A percentile compares a stretch with the other conserved stretches of the same genome.
phyloP scores from a whole-genome alignment of 495 filamentous ascomycete species.

The Aspergillus diversus region DNA sequence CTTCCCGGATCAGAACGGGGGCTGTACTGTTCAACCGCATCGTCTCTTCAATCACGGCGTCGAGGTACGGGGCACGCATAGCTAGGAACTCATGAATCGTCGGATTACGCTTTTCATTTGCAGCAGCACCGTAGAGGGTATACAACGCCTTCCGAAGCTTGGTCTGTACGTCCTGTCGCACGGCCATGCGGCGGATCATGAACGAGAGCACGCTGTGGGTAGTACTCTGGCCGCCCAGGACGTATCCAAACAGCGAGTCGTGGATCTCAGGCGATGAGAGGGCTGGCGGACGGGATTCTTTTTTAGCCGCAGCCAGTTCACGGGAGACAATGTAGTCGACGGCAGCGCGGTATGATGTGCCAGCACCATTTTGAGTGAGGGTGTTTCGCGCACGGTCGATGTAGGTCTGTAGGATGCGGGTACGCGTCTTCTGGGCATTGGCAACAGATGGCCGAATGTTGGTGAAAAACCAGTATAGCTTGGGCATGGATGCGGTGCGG shows the following conservation, averaged over 20 bases:
- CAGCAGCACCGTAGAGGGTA: neutral
- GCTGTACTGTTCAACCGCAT: neutral
- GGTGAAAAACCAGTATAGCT: conserved; percentile 1
- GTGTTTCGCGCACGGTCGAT: neutral
- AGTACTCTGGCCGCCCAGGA: neutral
- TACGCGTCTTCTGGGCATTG: neutral
- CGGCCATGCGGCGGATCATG: neutral
- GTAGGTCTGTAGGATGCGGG: neutral
- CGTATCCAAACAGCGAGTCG: neutral
- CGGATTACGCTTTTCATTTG: neutral
- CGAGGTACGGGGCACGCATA: neutral
- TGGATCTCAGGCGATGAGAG: neutral
- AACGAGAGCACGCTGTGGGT: neutral
- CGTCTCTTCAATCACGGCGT: neutral
- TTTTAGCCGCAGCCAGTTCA: neutral
- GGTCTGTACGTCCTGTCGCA: neutral
- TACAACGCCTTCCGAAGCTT: neutral
- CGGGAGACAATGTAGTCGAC: neutral
- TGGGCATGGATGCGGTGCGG: neutral
- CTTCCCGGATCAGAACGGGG: neutral
- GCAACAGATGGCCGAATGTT: neutral
- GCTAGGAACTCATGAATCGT: neutral
- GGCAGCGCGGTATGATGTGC: neutral
- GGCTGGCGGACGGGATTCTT: neutral
- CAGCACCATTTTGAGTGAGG: neutral